phyloP scores from a whole-genome alignment of 495 filamentous ascomycete genomes.

The Penicillium parvum region DNA sequence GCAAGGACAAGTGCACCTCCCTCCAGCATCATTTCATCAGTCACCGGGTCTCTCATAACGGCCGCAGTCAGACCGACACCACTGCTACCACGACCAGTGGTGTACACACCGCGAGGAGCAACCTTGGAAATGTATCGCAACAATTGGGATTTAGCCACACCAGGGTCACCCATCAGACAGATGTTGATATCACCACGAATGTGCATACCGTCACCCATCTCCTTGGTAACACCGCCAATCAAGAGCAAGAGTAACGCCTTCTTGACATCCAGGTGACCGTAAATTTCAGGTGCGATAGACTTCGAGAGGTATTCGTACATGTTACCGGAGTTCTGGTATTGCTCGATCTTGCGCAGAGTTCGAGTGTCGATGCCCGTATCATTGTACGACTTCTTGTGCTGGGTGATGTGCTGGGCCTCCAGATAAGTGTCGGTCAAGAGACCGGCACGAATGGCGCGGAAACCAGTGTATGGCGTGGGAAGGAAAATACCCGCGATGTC shows the following conservation, averaged over 20 bases:
- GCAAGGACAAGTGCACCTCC: constrained; percentile 93
- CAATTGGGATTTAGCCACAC: constrained; percentile 97
- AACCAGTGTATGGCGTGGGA: constrained; percentile 95
- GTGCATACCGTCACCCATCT: constrained; percentile 95
- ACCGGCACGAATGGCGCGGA: constrained; percentile 92
- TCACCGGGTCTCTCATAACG: constrained; percentile 97
- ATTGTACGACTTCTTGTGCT: constrained; percentile 97
- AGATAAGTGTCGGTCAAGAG: constrained; percentile 95
- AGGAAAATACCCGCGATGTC: constrained; percentile 94
- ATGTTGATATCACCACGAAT: constrained; percentile 99
- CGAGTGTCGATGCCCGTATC: constrained; percentile 73
- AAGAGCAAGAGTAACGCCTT: constrained; percentile 92
- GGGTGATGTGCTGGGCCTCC: constrained; percentile 85
- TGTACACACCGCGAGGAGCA: constrained; percentile 94
- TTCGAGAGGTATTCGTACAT: constrained; percentile 92
- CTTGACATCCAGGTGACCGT: constrained; percentile 93
- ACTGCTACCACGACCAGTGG: constrained; percentile 90
- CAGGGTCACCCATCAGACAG: constrained; percentile 98
- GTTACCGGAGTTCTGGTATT: constrained; percentile 75
- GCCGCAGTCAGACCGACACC: constrained; percentile 97
- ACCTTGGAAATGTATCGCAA: constrained; percentile 98
- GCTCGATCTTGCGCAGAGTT: constrained; percentile 74
- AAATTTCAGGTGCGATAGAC: constrained; percentile 97
- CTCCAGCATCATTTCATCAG: constrained; percentile 98
- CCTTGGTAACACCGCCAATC: constrained; percentile 94